phyloP scores from a whole-genome alignment of 1,284 basidiomycete species.

The Trametes versicolor region DNA sequence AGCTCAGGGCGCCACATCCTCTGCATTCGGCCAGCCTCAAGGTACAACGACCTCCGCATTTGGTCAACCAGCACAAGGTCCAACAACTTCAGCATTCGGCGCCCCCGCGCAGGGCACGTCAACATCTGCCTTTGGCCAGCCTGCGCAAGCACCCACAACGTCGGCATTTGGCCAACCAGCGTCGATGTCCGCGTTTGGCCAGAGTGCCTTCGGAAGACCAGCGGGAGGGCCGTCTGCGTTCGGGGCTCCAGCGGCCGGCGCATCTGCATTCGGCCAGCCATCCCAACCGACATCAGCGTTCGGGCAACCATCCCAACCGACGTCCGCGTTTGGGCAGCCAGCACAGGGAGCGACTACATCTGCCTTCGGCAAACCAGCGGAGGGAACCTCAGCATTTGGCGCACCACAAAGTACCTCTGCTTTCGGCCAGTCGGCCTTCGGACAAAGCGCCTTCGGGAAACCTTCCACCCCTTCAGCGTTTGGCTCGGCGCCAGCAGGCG shows the following conservation, averaged over 20 bases:
- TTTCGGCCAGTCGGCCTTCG: conserved; percentile 44
- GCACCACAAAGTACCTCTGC: conserved; percentile 39
- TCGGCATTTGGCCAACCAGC: conserved; percentile 37
- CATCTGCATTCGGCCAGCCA: conserved; percentile 42
- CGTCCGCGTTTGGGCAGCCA: conserved; percentile 40
- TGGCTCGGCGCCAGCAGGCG: conserved; percentile 35
- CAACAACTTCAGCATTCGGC: background rate
- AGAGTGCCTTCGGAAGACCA: conserved; percentile 43
- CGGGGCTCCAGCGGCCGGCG: conserved; percentile 39
- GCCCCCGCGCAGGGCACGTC: conserved; percentile 25
- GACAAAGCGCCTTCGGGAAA: conserved; percentile 41
- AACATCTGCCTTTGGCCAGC: conserved; percentile 46
- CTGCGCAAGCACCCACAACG: conserved; percentile 10
- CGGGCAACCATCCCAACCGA: conserved; percentile 36
- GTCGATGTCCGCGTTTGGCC: conserved; percentile 38
- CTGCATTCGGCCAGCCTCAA: conserved; percentile 33
- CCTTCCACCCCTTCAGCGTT: conserved; percentile 47
- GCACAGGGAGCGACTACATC: conserved; percentile 35
- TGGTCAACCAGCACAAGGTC: background rate
- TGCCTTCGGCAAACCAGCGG: conserved; percentile 46
- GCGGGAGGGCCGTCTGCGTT: conserved; percentile 41
- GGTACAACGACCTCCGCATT: conserved; percentile 1
- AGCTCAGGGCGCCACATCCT: conserved; percentile 39
- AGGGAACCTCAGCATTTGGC: conserved; percentile 43
- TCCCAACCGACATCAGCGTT: conserved; percentile 37